Conservation (phyloP, 2,329 filamentous ascomycete species). For the Thermothelomyces thermophilus region DNA sequence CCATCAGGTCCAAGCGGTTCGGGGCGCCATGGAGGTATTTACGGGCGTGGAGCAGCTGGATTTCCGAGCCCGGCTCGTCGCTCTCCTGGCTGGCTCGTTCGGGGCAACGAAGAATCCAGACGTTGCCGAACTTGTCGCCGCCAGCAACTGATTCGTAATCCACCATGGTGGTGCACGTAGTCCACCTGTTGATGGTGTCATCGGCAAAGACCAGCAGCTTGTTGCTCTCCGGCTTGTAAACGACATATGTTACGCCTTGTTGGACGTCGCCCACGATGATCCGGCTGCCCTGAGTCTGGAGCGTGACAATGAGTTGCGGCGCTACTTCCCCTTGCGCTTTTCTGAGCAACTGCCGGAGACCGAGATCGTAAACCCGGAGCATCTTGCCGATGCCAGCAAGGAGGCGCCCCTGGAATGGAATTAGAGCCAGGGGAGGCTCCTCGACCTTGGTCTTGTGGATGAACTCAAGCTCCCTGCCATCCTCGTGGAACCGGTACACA, state of each 20-base stretch:
- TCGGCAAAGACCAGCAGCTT: constrained; percentile 89
- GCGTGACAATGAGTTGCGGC: constrained; percentile 74
- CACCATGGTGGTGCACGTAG: constrained; percentile 84
- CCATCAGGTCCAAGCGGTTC: constrained; percentile 75
- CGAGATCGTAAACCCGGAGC: constrained; percentile 84
- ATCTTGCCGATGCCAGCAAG: constrained; percentile 78
- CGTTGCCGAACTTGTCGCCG: constrained; percentile 95
- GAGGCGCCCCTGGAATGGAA: constrained; percentile 87
- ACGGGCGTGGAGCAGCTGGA: constrained; percentile 85
- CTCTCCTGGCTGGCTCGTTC: constrained; percentile 80
- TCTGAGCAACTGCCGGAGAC: constrained; percentile 83
- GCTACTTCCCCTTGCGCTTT: constrained; percentile 80
- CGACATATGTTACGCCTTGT: constrained; percentile 84
- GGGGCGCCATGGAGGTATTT: constrained; percentile 85
- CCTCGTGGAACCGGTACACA: constrained; percentile 82
- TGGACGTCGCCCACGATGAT: constrained; percentile 90
- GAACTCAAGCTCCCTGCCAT: constrained; percentile 84
- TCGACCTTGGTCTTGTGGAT: constrained; percentile 95
- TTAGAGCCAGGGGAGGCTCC: constrained; percentile 79
- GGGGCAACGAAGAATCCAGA: constrained; percentile 87
- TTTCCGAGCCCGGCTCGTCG: constrained; percentile 84
- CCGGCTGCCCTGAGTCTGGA: constrained; percentile 85
- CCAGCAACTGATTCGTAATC: constrained; percentile 95
- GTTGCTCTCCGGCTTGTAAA: constrained; percentile 90
- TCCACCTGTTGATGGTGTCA: constrained; percentile 84